Conservation (phyloP, 75 land plant species). For the Larix kaempferi region DNA sequence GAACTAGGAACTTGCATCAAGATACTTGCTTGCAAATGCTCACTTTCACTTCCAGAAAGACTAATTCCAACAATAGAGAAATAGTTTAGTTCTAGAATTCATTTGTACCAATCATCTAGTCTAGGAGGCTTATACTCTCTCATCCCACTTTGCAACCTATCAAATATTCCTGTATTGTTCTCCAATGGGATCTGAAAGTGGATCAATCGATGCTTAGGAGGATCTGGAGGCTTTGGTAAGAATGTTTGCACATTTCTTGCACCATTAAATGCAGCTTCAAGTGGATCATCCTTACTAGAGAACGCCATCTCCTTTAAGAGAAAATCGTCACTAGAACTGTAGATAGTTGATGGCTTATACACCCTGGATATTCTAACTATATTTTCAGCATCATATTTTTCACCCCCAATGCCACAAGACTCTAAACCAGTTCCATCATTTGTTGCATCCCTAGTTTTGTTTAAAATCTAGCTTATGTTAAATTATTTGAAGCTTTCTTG, state of each 20-base stretch:
- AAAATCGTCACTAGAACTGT: constrained; percentile 5
- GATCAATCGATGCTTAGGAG: constrained; percentile 52
- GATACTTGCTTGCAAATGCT: constrained; percentile 11
- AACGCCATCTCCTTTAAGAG: constrained; percentile 40
- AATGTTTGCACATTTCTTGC: constrained; percentile 12
- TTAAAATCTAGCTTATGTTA: too few species aligned
- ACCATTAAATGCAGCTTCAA: constrained; percentile 34
- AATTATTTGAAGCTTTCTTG: background rate
- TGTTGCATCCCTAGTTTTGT: background rate
- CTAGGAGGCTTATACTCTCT: constrained; percentile 71
- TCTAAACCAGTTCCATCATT: background rate
- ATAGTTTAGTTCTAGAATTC: constrained; percentile 45
- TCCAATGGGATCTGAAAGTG: constrained; percentile 53
- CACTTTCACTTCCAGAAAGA: constrained; percentile 29
- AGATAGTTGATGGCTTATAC: background rate
- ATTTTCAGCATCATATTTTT: constrained; percentile 6
- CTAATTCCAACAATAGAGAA: constrained; percentile 63
- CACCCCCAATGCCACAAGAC: background rate
- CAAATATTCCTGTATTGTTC: too few species aligned
- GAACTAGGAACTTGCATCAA: constrained; percentile 62
- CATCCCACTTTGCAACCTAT: constrained; percentile 19
- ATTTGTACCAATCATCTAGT: constrained; percentile 14
- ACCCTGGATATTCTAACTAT: background rate
- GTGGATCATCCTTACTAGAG: constrained; percentile 39
- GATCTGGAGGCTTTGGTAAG: constrained; percentile 18